Evolutionary conservation across 192 early-diverging fungal species (phyloP).

Genomic region (Chytriomyces hyalinus): DNA sequence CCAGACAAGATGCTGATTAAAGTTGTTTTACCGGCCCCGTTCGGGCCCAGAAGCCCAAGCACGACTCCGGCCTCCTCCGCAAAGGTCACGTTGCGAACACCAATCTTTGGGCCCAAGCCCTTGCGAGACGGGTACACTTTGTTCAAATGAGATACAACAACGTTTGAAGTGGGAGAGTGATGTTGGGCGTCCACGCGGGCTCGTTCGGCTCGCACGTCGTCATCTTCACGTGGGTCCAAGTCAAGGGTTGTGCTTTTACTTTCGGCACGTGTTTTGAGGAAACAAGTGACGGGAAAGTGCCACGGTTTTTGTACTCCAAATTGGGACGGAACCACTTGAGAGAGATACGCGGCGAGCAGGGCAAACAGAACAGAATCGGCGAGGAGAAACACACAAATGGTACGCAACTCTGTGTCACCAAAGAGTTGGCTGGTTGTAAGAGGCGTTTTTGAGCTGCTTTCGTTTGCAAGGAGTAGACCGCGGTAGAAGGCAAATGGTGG

Average conservation of each 20-base stretch:
- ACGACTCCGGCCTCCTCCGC: slow-evolving; percentile 62
- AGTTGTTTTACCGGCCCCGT: slow-evolving; percentile 68
- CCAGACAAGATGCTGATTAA: slow-evolving; percentile 77
- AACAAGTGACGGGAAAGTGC: slow-evolving; percentile 55
- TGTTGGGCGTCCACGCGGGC: slow-evolving; percentile 49
- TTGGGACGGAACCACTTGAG: slow-evolving; percentile 63
- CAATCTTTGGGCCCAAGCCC: slow-evolving; percentile 55
- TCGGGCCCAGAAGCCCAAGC: slow-evolving; percentile 66
- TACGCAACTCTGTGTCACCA: not conserved
- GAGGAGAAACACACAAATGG: not conserved
- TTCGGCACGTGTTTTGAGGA: too few relatives aligned
- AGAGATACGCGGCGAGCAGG: slow-evolving; percentile 51
- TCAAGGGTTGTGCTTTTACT: slow-evolving; percentile 45
- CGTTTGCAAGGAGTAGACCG: slow-evolving; percentile 56
- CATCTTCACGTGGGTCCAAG: slow-evolving; percentile 52
- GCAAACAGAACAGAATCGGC: slow-evolving; percentile 52
- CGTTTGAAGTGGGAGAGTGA: slow-evolving; percentile 48
- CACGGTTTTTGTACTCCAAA: slow-evolving; percentile 69
- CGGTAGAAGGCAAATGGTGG: slow-evolving; percentile 79
- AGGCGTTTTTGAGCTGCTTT: too few relatives aligned
- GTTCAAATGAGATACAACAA: slow-evolving; percentile 67
- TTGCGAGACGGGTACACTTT: slow-evolving; percentile 58
- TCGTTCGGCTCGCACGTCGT: slow-evolving; percentile 66
- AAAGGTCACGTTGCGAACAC: slow-evolving; percentile 71
- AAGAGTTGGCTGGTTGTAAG: not conserved